These are phyloP conservation scores for Zymoseptoria crescenta DNA, from an alignment of 2,329 filamentous ascomycete genomes.

Conservation along the genomic window DNA sequence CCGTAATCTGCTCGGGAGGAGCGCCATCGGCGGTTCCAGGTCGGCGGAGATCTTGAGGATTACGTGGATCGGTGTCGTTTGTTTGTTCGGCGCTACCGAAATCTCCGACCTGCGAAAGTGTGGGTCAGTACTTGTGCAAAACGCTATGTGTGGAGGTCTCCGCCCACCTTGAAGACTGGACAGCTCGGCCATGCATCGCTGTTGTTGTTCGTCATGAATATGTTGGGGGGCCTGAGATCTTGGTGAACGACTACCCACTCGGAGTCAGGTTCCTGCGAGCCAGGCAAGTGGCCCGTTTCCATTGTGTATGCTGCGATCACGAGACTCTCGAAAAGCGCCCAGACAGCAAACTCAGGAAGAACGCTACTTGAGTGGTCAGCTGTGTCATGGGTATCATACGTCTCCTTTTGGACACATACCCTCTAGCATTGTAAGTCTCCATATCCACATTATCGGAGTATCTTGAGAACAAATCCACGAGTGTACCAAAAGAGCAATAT, in stretches of 20 bases:
- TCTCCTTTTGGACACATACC: not conserved
- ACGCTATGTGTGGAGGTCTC: not conserved
- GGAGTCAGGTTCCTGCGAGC: not conserved
- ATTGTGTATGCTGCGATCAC: not conserved
- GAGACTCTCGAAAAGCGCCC: not conserved
- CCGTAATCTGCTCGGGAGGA: not conserved
- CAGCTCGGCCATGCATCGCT: not conserved
- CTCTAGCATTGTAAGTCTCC: not conserved
- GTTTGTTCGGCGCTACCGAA: not conserved
- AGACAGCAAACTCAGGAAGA: not conserved
- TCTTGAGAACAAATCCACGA: not conserved
- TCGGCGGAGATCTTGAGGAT: not conserved
- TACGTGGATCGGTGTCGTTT: not conserved
- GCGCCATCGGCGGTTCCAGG: not conserved
- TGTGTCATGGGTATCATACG: not conserved
- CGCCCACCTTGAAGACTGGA: not conserved
- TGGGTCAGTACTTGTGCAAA: not conserved
- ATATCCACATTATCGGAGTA: not conserved
- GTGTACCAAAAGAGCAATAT: not conserved
- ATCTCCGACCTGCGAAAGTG: not conserved
- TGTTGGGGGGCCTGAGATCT: not conserved
- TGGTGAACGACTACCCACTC: not conserved
- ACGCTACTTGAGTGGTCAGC: not conserved
- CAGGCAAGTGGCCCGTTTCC: not conserved
- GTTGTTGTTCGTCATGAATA: not conserved